Evolutionary conservation across 163 green algal genomes (phyloP).

Genomic region (Scenedesmus sp.): DNA sequence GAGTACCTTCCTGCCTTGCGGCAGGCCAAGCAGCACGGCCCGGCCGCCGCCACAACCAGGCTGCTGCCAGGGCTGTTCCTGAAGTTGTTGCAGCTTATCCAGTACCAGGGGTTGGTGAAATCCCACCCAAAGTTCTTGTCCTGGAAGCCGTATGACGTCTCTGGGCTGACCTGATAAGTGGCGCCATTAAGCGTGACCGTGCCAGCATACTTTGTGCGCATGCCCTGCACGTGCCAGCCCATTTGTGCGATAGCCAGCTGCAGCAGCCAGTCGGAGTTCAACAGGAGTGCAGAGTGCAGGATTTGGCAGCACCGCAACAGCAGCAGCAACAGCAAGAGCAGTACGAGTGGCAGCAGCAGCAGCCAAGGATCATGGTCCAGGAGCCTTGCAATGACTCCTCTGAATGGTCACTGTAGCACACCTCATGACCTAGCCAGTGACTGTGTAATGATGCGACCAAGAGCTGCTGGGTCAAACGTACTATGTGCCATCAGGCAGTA

Average conservation of each 20-base stretch:
- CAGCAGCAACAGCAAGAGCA: background rate
- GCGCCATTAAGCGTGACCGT: background rate
- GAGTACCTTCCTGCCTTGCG: background rate
- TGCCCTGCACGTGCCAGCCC: constrained; percentile 22
- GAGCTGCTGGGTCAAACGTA: too few species aligned
- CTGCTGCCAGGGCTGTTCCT: background rate
- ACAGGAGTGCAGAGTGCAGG: background rate
- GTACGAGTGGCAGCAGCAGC: background rate
- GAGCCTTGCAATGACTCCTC: too few species aligned
- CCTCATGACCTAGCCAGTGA: too few species aligned
- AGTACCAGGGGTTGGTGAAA: constrained; percentile 33
- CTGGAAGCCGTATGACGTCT: background rate
- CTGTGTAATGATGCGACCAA: too few species aligned
- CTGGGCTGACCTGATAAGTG: background rate
- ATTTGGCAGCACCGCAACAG: background rate
- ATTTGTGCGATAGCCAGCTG: background rate
- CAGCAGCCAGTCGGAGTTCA: background rate
- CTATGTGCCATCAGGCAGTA: too few species aligned
- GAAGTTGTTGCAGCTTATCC: constrained; percentile 33
- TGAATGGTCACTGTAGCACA: too few species aligned
- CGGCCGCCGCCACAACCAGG: background rate
- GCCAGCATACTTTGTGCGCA: background rate
- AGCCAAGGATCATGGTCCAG: too few species aligned
- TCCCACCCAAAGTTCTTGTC: constrained; percentile 26
- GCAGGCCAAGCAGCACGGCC: background rate